Evolutionary conservation across 208 protist genomes (phyloP).

Genomic region (Strigomonas oncopelti): DNA sequence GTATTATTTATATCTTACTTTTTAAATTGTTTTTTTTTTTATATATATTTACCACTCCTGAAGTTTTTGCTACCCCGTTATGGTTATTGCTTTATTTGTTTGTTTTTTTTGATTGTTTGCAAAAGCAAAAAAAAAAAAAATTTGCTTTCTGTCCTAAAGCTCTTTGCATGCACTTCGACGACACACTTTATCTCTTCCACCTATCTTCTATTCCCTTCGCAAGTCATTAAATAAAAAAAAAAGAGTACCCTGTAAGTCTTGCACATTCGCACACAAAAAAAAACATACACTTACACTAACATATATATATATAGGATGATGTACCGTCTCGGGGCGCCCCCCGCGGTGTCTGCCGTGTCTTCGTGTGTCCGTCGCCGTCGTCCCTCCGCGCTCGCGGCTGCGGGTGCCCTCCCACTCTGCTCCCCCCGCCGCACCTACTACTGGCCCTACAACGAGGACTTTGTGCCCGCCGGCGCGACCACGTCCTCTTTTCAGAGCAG

Average conservation of each 20-base stretch:
- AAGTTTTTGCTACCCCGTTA: background rate
- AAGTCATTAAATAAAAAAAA: too few relatives aligned
- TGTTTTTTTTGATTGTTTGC: constrained; percentile 1
- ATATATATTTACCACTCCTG: background rate
- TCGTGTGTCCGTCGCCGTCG: too few relatives aligned
- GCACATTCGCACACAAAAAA: too few relatives aligned
- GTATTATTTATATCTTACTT: background rate
- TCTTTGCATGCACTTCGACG: background rate
- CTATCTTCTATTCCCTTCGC: background rate
- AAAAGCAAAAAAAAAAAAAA: constrained; percentile 1
- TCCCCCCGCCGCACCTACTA: constrained; percentile 50
- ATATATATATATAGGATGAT: too few relatives aligned
- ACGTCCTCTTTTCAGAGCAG: constrained; percentile 76
- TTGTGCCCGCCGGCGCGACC: constrained; percentile 57
- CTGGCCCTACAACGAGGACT: constrained; percentile 74
- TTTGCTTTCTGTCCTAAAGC: background rate
- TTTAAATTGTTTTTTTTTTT: background rate
- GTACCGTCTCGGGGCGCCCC: too few relatives aligned
- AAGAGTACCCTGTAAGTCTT: too few relatives aligned
- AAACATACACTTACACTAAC: background rate
- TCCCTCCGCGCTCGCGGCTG: too few relatives aligned
- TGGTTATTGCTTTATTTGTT: constrained; percentile 9
- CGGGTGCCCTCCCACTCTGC: too few relatives aligned
- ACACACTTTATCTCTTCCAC: background rate
- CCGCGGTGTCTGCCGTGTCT: too few relatives aligned